Percentiles rank a stretch among this genome's conserved stretches.
These are phyloP conservation scores for Leishmania arabica DNA, from an alignment of 208 protist genomes.

Conservation along the genomic window DNA sequence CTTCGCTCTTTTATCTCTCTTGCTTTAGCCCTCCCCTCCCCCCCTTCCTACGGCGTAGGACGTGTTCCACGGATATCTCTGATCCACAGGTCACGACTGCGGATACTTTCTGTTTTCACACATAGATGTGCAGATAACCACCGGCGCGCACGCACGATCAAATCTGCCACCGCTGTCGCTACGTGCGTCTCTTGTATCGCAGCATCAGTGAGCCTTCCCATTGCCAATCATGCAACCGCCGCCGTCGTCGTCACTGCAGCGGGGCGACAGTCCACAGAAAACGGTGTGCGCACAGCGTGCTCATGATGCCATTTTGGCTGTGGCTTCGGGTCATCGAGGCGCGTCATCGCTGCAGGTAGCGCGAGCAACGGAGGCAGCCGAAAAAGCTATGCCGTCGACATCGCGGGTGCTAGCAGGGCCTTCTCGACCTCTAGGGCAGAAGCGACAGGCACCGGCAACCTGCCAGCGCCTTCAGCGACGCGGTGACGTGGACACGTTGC, in stretches of 20 bases:
- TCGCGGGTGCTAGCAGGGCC: not conserved
- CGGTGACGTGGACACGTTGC: not conserved
- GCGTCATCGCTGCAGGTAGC: not conserved
- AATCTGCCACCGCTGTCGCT: not conserved
- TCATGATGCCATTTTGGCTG: not conserved
- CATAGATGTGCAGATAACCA: not conserved
- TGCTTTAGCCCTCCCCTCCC: not conserved
- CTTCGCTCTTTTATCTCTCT: not conserved
- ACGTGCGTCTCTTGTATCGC: not conserved
- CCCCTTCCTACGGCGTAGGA: not conserved
- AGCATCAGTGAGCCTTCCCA: not conserved
- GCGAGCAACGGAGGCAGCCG: not conserved
- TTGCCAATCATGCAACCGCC: not conserved
- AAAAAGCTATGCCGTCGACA: not conserved
- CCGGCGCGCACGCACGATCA: not conserved
- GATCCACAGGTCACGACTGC: not conserved
- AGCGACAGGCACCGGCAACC: not conserved
- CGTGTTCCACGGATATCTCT: not conserved
- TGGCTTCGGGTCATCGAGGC: not conserved
- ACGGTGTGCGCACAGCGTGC: no score
- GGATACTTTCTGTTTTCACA: not conserved
- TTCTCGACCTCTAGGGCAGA: not conserved
- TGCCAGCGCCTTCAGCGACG: not conserved
- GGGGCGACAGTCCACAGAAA: not conserved
- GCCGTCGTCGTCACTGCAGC: not conserved